phyloP scores from a whole-genome alignment of 2,329 filamentous ascomycete genomes.

The Pseudogymnoascus sp. region DNA sequence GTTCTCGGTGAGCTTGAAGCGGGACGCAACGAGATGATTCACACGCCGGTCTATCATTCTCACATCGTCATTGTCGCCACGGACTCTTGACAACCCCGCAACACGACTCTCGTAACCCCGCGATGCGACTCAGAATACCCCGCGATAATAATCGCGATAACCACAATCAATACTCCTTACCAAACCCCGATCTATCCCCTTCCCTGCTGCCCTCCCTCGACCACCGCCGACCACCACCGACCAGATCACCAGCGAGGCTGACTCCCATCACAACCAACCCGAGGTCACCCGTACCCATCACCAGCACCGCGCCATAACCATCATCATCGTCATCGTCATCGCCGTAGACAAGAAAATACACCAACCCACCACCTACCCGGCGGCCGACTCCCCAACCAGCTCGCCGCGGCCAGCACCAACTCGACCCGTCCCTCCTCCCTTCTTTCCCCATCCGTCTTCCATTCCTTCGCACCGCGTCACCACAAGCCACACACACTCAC shows the following conservation, averaged over 20 bases:
- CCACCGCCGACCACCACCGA: background rate
- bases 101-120: background rate
- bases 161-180: background rate
- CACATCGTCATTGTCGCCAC: background rate
- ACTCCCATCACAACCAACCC: background rate
- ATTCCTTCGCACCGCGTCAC: background rate
- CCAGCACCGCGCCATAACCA: background rate
- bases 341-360: background rate
- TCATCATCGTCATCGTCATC: background rate
- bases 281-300: background rate
- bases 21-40: background rate
- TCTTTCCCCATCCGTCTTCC: background rate
- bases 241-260: background rate
- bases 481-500: background rate
- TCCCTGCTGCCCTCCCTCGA: background rate
- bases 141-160: slow-evolving; percentile 9
- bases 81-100: no score
- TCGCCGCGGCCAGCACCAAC: background rate
- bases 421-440: background rate
- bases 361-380: background rate
- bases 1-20: background rate
- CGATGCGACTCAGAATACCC: background rate
- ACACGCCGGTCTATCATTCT: background rate
- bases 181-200: background rate
- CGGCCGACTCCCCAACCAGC: background rate